Conservation (phyloP, 768 basidiomycete species). For the Chalciporus piperatus region DNA sequence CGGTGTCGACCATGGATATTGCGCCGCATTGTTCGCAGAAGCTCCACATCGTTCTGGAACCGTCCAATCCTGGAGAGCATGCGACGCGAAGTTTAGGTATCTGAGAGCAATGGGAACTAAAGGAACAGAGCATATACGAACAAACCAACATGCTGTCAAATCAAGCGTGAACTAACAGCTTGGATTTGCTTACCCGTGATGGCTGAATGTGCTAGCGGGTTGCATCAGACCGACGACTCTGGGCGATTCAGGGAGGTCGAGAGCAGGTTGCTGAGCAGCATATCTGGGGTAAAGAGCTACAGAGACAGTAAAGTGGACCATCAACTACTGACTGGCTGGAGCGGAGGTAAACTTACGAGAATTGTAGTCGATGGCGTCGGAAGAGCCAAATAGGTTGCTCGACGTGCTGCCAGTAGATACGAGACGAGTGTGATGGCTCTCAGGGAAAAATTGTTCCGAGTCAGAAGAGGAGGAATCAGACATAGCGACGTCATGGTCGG, state of each 20-base stretch:
- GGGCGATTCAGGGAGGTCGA: constrained; percentile 47
- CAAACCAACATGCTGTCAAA: constrained; percentile 11
- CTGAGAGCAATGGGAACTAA: constrained; percentile 67
- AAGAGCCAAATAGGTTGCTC: constrained; percentile 45
- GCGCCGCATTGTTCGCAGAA: constrained; percentile 88
- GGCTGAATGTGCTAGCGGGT: constrained; percentile 55
- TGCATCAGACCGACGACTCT: constrained; percentile 62
- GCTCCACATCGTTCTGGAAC: constrained; percentile 78
- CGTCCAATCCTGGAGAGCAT: constrained; percentile 65
- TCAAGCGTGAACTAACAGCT: neutral
- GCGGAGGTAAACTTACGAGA: constrained; percentile 43
- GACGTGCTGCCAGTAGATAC: constrained; percentile 63
- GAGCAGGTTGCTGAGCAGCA: constrained; percentile 58
- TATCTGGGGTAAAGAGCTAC: constrained; percentile 56
- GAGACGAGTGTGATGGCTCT: constrained; percentile 57
- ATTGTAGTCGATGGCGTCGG: constrained; percentile 43
- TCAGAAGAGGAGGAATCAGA: constrained; percentile 51
- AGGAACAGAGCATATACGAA: constrained; percentile 8
- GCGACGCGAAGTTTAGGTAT: constrained; percentile 83
- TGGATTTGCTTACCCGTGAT: constrained; percentile 62
- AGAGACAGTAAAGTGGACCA: neutral
- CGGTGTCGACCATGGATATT: constrained; percentile 82
- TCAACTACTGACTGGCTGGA: neutral
- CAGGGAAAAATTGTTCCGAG: constrained; percentile 54
- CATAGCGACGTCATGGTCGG: constrained; percentile 70